Evolutionary conservation across 805 yeast species (phyloP).

Genomic region (Kuraishia borneana): DNA sequence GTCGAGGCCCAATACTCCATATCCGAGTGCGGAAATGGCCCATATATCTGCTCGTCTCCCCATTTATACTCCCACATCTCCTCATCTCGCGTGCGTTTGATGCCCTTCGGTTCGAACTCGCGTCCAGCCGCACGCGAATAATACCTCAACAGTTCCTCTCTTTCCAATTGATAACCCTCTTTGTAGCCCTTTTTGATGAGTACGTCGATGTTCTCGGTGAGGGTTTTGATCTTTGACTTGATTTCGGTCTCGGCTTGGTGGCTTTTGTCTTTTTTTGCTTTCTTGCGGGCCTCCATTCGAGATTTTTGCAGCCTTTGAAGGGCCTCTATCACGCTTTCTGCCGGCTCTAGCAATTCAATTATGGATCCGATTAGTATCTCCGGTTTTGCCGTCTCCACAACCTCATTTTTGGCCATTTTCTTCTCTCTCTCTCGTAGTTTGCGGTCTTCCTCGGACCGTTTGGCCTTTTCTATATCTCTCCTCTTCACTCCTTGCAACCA

Average conservation of each 20-base stretch:
- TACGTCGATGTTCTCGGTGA: slow-evolving; percentile 39
- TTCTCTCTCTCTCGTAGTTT: slow-evolving; percentile 10
- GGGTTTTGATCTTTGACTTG: slow-evolving; percentile 18
- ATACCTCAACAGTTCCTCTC: slow-evolving; percentile 43
- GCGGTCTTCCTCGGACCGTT: slow-evolving; percentile 10
- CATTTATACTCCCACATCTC: slow-evolving; percentile 36
- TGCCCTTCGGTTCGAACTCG: slow-evolving; percentile 8
- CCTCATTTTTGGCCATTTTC: slow-evolving; percentile 7
- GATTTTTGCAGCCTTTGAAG: slow-evolving; percentile 26
- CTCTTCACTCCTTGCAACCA: slow-evolving; percentile 13
- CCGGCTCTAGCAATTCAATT: slow-evolving; percentile 39
- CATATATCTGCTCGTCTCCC: slow-evolving; percentile 29
- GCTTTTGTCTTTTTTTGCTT: slow-evolving; percentile 4
- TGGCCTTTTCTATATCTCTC: slow-evolving; percentile 14
- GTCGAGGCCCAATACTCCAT: slow-evolving; percentile 42
- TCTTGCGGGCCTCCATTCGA: slow-evolving; percentile 11
- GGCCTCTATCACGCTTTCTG: slow-evolving; percentile 50
- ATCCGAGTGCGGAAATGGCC: slow-evolving; percentile 39
- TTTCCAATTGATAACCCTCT: slow-evolving; percentile 39
- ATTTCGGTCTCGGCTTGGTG: slow-evolving; percentile 9
- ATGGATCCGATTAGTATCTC: too few species aligned
- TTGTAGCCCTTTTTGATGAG: slow-evolving; percentile 28
- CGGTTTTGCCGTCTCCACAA: too few species aligned
- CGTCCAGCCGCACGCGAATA: slow-evolving; percentile 32
- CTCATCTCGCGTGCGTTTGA: slow-evolving; percentile 10